Percentiles rank a stretch among this genome's conserved stretches.
These are phyloP conservation scores for Populus davidiana DNA, from an alignment of 345 rosid genomes.

Conservation along the genomic window DNA sequence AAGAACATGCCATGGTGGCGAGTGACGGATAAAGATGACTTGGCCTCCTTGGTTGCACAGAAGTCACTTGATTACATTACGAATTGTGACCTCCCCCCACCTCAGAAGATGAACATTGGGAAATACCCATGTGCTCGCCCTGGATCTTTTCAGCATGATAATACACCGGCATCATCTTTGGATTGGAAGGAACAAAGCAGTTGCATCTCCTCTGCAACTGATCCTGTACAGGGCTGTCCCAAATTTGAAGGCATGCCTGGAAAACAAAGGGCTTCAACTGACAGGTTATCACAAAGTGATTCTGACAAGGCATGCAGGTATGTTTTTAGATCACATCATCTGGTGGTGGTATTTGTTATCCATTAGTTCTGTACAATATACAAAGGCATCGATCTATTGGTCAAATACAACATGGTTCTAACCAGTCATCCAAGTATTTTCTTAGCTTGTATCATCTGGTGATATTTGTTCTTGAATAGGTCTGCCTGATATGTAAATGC, in stretches of 20 bases:
- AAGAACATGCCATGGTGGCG: conserved; percentile 90
- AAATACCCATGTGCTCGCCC: conserved; percentile 37
- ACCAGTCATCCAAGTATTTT: background rate
- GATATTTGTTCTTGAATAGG: background rate
- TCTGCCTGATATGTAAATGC: background rate
- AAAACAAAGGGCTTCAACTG: conserved; percentile 28
- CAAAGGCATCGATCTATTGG: background rate
- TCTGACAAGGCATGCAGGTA: conserved; percentile 48
- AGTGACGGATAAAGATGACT: conserved; percentile 63
- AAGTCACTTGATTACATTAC: conserved; percentile 64
- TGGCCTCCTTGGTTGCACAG: conserved; percentile 85
- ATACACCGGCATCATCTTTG: conserved; percentile 23
- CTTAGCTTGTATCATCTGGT: background rate
- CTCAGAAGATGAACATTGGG: conserved; percentile 50
- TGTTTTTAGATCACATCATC: background rate
- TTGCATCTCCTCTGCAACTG: conserved; percentile 28
- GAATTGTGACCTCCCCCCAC: conserved; percentile 89
- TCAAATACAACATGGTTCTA: background rate
- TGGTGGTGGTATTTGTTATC: background rate
- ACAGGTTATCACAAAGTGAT: conserved; percentile 22
- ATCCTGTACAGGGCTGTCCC: conserved; percentile 18
- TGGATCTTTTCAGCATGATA: conserved; percentile 31
- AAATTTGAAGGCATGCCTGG: conserved; percentile 12
- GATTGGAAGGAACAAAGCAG: conserved; percentile 26
- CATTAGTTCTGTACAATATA: background rate